phyloP scores from a whole-genome alignment of 169 alveolate species.

The Cryptosporidium sp. region DNA sequence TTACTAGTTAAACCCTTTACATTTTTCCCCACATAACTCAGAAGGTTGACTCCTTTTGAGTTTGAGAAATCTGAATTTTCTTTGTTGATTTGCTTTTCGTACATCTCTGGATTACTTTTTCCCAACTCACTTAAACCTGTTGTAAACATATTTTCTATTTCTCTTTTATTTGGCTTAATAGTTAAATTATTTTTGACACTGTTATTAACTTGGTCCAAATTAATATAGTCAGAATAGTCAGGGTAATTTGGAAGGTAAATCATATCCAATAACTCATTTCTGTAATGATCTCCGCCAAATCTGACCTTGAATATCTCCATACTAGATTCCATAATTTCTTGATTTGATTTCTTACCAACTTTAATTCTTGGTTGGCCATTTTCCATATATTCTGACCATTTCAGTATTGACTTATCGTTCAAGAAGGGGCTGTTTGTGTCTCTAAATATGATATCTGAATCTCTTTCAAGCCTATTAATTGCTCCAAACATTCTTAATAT shows the following conservation, averaged over 20 bases:
- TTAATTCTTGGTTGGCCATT: not conserved
- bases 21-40: not conserved
- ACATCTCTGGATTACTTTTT: constrained; percentile 32
- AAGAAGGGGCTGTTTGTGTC: constrained; percentile 23
- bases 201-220: not conserved
- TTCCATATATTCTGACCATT: constrained; percentile 25
- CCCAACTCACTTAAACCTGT: constrained; percentile 40
- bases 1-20: not conserved
- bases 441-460: constrained; percentile 17
- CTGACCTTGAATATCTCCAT: not conserved
- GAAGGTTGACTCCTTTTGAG: not conserved
- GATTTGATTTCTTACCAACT: not conserved
- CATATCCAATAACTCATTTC: constrained; percentile 5
- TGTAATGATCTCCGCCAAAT: not conserved
- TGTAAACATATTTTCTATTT: constrained; percentile 1
- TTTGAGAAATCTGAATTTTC: constrained; percentile 7
- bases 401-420: constrained; percentile 25
- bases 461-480: constrained; percentile 5
- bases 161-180: not conserved
- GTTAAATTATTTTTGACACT: not conserved
- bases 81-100: constrained; percentile 16
- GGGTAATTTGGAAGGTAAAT: constrained; percentile 26
- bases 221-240: constrained; percentile 26
- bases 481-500: constrained; percentile 1
- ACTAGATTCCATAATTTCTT: constrained; percentile 12